phyloP scores from a whole-genome alignment of 345 rosid species.

The Rhizophora mangle region DNA sequence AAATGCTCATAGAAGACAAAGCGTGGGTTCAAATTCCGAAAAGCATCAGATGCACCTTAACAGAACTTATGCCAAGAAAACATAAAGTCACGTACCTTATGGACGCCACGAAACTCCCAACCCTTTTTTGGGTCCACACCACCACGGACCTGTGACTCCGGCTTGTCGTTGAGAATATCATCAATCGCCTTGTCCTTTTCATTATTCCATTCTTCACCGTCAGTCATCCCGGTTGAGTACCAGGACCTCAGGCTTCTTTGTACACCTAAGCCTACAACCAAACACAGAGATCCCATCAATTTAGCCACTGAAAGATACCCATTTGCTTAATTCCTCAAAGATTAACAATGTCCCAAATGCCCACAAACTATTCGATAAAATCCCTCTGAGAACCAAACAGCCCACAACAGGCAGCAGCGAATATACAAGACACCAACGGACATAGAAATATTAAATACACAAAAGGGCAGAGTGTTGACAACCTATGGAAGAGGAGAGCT shows the following conservation, averaged over 20 bases:
- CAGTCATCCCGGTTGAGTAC: slow-evolving; percentile 33
- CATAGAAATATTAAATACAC: neutral
- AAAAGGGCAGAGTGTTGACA: slow-evolving; percentile 24
- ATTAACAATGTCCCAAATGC: neutral
- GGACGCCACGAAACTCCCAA: slow-evolving; percentile 93
- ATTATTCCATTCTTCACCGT: slow-evolving; percentile 22
- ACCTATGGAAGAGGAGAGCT: slow-evolving; percentile 29
- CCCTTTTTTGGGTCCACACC: slow-evolving; percentile 92
- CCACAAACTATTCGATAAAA: slow-evolving; percentile 15
- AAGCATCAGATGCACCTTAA: neutral
- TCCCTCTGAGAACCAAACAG: slow-evolving; percentile 2
- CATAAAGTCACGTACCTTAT: slow-evolving; percentile 49
- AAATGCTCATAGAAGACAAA: no score
- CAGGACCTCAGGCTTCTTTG: slow-evolving; percentile 35
- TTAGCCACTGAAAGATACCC: neutral
- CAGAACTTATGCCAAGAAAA: neutral
- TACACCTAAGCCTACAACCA: slow-evolving; percentile 26
- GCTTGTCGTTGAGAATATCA: slow-evolving; percentile 39
- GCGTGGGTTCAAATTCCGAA: no score
- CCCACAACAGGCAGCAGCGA: neutral
- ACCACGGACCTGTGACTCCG: slow-evolving; percentile 64
- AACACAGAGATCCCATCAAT: slow-evolving; percentile 1
- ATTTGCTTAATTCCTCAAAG: neutral
- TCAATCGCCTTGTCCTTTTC: slow-evolving; percentile 40
- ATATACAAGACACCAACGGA: slow-evolving; percentile 1